Evolutionary conservation across 2,329 filamentous ascomycete genomes (phyloP).

Genomic region (Penicillium glabrum): DNA sequence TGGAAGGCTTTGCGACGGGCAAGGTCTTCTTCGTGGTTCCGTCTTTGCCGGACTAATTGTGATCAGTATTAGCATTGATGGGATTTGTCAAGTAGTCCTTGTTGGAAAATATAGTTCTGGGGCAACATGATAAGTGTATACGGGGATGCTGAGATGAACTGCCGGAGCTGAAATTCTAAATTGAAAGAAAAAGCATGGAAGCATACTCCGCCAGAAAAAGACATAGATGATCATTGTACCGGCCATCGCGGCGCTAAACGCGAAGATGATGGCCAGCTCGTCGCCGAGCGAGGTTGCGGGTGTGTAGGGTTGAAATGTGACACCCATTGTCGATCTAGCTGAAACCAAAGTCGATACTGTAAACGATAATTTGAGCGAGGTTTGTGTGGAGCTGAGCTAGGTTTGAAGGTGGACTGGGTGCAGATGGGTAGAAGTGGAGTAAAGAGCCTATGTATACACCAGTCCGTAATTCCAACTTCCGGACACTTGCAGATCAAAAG

Average conservation of each 20-base stretch:
- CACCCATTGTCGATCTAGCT: background rate
- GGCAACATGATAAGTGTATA: too few species aligned
- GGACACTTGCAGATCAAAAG: background rate
- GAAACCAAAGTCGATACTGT: background rate
- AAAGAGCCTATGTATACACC: background rate
- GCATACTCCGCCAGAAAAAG: conserved; percentile 35
- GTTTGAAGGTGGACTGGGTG: background rate
- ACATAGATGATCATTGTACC: conserved; percentile 36
- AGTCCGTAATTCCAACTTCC: background rate
- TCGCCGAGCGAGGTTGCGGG: conserved; percentile 32
- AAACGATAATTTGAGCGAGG: too few species aligned
- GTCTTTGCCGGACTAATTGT: conserved; percentile 10
- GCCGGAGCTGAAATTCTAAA: too few species aligned
- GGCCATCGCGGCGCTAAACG: conserved; percentile 34
- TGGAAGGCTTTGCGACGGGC: conserved; percentile 34
- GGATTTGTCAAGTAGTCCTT: too few species aligned
- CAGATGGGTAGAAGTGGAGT: background rate
- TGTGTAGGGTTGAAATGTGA: conserved; percentile 25
- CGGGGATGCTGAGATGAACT: too few species aligned
- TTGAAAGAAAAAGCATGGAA: too few species aligned
- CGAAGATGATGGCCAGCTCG: conserved; percentile 43
- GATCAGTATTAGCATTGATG: background rate
- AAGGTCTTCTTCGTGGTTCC: conserved; percentile 28
- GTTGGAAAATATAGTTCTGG: too few species aligned
- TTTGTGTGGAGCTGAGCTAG: background rate